phyloP scores from a whole-genome alignment of 768 basidiomycete genomes.

The Filobasidium floriforme region DNA sequence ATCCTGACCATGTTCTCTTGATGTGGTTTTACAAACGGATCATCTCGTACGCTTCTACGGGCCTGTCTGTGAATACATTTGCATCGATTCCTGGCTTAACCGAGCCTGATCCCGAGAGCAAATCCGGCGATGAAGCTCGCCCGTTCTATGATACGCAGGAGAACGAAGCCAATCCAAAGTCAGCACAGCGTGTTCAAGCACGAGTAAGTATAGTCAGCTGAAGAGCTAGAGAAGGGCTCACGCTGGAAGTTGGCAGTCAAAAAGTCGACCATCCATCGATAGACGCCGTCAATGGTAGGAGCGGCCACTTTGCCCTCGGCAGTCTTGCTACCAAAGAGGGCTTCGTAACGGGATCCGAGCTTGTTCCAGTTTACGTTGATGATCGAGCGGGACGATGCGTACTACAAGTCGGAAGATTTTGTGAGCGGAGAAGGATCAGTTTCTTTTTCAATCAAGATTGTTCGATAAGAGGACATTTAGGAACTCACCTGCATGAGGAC shows the following conservation, averaged over 20 bases:
- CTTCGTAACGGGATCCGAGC: slow-evolving; percentile 62
- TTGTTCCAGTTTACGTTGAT: slow-evolving; percentile 74
- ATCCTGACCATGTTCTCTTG: too few species aligned
- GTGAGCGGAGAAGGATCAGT: background rate
- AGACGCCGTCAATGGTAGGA: slow-evolving; percentile 59
- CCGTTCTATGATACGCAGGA: slow-evolving; percentile 45
- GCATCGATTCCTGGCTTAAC: slow-evolving; percentile 46
- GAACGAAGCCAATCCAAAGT: background rate
- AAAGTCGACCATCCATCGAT: slow-evolving; percentile 60
- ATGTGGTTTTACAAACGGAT: too few species aligned
- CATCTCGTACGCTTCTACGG: too few species aligned
- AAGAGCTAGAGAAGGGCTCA: slow-evolving; percentile 25
- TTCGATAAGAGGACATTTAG: background rate
- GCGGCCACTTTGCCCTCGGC: slow-evolving; percentile 29
- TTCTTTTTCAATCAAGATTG: background rate
- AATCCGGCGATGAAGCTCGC: slow-evolving; percentile 83
- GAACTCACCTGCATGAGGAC: slow-evolving; percentile 65
- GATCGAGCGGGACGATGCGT: slow-evolving; percentile 64
- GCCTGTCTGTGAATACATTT: too few species aligned
- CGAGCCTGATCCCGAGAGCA: slow-evolving; percentile 69
- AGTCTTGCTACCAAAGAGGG: slow-evolving; percentile 55
- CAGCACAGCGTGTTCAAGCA: background rate
- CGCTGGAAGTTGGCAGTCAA: slow-evolving; percentile 88
- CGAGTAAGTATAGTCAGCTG: background rate
- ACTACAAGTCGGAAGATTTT: slow-evolving; percentile 37